Evolutionary conservation across 257 asterid genomes (phyloP).

Genomic region (Linderniella brevidens): DNA sequence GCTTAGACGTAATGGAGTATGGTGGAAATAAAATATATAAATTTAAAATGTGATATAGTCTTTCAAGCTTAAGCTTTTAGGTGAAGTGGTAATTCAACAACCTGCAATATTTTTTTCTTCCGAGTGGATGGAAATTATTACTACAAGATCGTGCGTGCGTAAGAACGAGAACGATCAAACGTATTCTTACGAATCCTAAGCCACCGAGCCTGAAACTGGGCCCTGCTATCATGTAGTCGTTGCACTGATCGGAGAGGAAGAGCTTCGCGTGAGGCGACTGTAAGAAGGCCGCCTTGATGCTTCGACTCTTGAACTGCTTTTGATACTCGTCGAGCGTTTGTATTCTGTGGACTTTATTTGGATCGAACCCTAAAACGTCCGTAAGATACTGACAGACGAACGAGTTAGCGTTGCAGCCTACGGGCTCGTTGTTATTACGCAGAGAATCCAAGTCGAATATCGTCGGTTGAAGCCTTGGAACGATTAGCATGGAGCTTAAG

Average conservation of each 20-base stretch:
- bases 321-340: slow-evolving; percentile 24
- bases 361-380: slow-evolving; percentile 21
- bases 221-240: slow-evolving; percentile 28
- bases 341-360: slow-evolving; percentile 16
- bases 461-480: slow-evolving; percentile 33
- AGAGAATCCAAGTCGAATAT: slow-evolving; percentile 26
- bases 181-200: slow-evolving; percentile 45
- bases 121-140: too few species aligned
- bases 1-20: too few species aligned
- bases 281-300: slow-evolving; percentile 51
- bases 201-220: slow-evolving; percentile 44
- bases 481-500: slow-evolving; percentile 39
- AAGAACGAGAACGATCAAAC: background rate
- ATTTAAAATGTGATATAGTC: too few species aligned
- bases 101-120: too few species aligned
- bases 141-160: too few species aligned
- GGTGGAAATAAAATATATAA: too few species aligned
- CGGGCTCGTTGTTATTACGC: slow-evolving; percentile 18
- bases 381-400: slow-evolving; percentile 25
- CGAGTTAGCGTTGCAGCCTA: slow-evolving; percentile 40
- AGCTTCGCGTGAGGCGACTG: slow-evolving; percentile 43
- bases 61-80: too few species aligned
- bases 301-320: slow-evolving; percentile 23
- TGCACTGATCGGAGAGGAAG: slow-evolving; percentile 39
- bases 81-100: too few species aligned